Base-by-base conservation (phyloP, 2,329 filamentous ascomycete genomes). In the Penicillium sp. region DNA sequence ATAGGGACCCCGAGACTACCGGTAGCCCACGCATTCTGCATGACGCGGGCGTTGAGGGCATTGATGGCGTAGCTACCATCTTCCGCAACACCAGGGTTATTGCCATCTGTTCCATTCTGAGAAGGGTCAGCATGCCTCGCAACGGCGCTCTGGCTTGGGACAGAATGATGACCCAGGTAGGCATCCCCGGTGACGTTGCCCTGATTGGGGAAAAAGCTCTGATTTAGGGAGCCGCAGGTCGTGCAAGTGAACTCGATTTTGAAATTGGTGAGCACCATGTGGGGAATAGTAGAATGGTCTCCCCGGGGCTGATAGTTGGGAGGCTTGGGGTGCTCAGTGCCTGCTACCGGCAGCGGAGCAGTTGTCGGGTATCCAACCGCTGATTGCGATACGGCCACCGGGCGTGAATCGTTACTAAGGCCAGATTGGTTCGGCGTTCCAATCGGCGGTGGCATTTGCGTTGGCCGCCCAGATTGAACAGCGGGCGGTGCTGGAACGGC, bases 181-280 rank as follows among this genome's bases (percentile, higher is more conserved):
- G 41, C 52, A 15, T 39, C 48, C 14, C 58, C 54, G 6, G 58
- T 60, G 19, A 64, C 54, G 31, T 65, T 63, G 10, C 63, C 62
- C 19, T 67, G 63, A 16, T 65, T 64, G 20, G 60, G 60, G 16
- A 66, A 60, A 38, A 66, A 66, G 43, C 62, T 62, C 36, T 67
- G 63, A 32, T 68, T 68, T 21, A 65, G 34, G 23, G 60, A 54
- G 16, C 64, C 64, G 30, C 64, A 68, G 2, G 61, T 57, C 5
- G 60, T 63, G 35, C 64, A 68, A 5, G 63, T 63, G 17, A 68
- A 68, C 31, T 67, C 64, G 27, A 68, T 64, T 41, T 66, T 68
- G 41, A 68, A 65, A 27, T 65, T 62, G 7, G 62, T 60, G 4
- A 66, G 48, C 19, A 62, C 48, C 30, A 63, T 46, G 28, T 63